These are phyloP conservation scores for Pseudomassariella vexata DNA, from an alignment of 2,329 filamentous ascomycete species.

Conservation along the genomic window DNA sequence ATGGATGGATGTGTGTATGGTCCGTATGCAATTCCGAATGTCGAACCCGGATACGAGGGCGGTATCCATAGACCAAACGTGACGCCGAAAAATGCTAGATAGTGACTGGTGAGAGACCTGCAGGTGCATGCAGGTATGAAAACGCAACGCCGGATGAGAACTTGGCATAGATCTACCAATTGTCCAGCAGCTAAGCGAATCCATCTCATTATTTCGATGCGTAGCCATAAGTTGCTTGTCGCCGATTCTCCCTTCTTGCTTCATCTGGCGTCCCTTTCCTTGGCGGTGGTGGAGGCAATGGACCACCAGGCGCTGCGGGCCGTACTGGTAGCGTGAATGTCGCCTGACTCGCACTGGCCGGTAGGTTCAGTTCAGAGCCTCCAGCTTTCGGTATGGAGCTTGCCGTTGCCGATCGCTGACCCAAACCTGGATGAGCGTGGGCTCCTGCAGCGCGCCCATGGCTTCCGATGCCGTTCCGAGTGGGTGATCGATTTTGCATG, in stretches of 20 bases:
- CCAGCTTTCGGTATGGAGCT: constrained; percentile 47
- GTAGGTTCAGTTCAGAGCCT: constrained; percentile 24
- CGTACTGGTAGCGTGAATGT: constrained; percentile 62
- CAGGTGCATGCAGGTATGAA: too few relatives aligned
- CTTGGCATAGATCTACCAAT: too few relatives aligned
- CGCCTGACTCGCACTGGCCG: constrained; percentile 37
- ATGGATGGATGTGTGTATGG: too few relatives aligned
- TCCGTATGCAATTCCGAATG: too few relatives aligned
- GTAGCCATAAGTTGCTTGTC: constrained; percentile 48
- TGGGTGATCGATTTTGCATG: constrained; percentile 43
- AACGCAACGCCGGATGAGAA: too few relatives aligned
- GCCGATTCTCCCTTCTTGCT: constrained; percentile 42
- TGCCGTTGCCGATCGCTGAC: constrained; percentile 43
- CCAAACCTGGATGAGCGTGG: constrained; percentile 46
- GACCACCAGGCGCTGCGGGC: constrained; percentile 52
- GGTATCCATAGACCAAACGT: too few relatives aligned
- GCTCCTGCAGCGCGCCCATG: constrained; percentile 39
- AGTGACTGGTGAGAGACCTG: too few relatives aligned
- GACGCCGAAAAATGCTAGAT: too few relatives aligned
- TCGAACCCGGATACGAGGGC: too few relatives aligned
- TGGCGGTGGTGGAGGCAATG: constrained; percentile 55
- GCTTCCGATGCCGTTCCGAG: constrained; percentile 41
- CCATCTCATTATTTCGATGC: constrained; percentile 27
- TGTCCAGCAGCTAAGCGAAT: too few relatives aligned
- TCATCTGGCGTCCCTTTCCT: constrained; percentile 53